Percentiles rank a stretch among this genome's conserved stretches.
These are phyloP conservation scores for Yamadazyma kanchanaburiensis DNA, from an alignment of 1,139 yeast genomes.

Conservation along the genomic window DNA sequence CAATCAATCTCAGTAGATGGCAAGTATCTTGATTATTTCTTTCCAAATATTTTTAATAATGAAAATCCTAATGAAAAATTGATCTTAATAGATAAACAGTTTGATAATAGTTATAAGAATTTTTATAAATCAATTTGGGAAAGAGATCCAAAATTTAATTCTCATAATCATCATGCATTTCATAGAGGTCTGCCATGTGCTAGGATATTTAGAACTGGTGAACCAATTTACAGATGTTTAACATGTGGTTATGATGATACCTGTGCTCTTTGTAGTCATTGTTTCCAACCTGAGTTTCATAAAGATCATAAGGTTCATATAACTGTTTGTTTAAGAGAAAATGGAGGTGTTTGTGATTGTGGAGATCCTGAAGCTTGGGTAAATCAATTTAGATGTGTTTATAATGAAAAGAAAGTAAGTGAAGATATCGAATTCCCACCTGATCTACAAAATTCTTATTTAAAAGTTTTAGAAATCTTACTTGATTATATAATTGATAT, in stretches of 20 bases:
- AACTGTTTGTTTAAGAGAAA: constrained; percentile 71
- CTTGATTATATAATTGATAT: constrained; percentile 80
- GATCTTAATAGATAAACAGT: constrained; percentile 28
- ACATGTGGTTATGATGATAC: constrained; percentile 87
- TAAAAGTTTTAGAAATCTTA: constrained; percentile 48
- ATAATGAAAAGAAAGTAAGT: constrained; percentile 13
- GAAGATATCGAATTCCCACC: constrained; percentile 22
- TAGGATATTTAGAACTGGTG: constrained; percentile 74
- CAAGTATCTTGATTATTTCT: constrained; percentile 44
- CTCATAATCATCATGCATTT: constrained; percentile 37
- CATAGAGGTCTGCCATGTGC: constrained; percentile 79
- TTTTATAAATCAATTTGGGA: constrained; percentile 24
- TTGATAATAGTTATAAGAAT: constrained; percentile 32
- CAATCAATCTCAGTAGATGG: constrained; percentile 52
- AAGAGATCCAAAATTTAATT: constrained; percentile 18
- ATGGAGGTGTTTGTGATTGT: constrained; percentile 81
- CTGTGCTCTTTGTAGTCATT: constrained; percentile 78
- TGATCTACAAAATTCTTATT: constrained; percentile 30
- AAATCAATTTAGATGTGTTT: constrained; percentile 35
- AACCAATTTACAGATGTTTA: constrained; percentile 77
- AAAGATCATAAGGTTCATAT: constrained; percentile 73
- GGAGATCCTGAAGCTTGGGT: constrained; percentile 65
- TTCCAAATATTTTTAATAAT: constrained; percentile 35
- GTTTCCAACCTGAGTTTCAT: constrained; percentile 72
- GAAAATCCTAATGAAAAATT: constrained; percentile 9